These are phyloP conservation scores for Lobulomyces angularis DNA, from an alignment of 192 early-diverging fungal species.

Conservation along the genomic window DNA sequence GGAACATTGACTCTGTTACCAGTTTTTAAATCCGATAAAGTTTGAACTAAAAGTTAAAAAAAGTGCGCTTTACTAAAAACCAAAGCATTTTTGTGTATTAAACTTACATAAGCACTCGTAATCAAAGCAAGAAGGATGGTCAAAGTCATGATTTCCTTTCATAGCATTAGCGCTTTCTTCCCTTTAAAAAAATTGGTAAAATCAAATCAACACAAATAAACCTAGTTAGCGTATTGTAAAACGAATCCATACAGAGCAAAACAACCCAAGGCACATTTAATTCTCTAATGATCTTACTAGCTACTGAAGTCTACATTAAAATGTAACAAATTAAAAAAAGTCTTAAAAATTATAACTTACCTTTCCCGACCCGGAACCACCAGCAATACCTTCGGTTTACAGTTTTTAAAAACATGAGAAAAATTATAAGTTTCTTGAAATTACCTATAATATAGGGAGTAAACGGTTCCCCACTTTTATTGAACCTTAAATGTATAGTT, in stretches of 20 bases:
- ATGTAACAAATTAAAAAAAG: too few species aligned
- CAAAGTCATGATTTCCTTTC: background rate
- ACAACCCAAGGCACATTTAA: slow-evolving; percentile 53
- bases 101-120: slow-evolving; percentile 61
- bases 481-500: too few species aligned
- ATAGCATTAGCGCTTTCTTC: background rate
- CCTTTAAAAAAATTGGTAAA: slow-evolving; percentile 18
- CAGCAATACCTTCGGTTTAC: slow-evolving; percentile 46
- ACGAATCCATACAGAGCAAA: slow-evolving; percentile 90
- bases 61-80: slow-evolving; percentile 44
- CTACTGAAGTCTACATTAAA: slow-evolving; percentile 39
- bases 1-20: slow-evolving; percentile 62
- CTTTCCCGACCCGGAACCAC: slow-evolving; percentile 42
- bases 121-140: slow-evolving; percentile 51
- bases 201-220: background rate
- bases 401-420: too few species aligned
- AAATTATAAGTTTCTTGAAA: too few species aligned
- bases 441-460: too few species aligned
- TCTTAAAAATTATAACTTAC: too few species aligned
- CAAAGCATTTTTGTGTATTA: slow-evolving; percentile 59
- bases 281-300: slow-evolving; percentile 32
- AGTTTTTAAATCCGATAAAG: slow-evolving; percentile 14
- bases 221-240: slow-evolving; percentile 69
- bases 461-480: too few species aligned
- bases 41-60: slow-evolving; percentile 4